phyloP scores from a whole-genome alignment of 2,329 filamentous ascomycete genomes.

The Canariomyces notabilis region DNA sequence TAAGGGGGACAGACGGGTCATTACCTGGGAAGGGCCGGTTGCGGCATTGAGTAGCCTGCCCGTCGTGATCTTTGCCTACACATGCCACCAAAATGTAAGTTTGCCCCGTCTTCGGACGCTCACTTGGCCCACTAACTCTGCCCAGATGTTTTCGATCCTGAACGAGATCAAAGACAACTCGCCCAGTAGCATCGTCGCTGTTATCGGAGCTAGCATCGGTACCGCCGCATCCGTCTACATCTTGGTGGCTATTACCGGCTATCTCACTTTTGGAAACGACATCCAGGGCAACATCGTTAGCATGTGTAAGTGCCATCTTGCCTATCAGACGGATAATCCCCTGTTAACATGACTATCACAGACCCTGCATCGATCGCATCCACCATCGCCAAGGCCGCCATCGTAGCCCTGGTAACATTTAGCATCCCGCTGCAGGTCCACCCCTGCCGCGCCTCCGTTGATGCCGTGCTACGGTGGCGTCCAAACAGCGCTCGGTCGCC shows the following conservation, averaged over 20 bases:
- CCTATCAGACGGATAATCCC: not conserved
- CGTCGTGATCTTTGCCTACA: slow-evolving; percentile 98
- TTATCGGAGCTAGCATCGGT: slow-evolving; percentile 80
- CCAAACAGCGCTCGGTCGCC: slow-evolving; percentile 39
- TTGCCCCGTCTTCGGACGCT: not conserved
- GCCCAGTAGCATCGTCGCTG: slow-evolving; percentile 67
- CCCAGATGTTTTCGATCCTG: slow-evolving; percentile 93
- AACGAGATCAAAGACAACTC: slow-evolving; percentile 90
- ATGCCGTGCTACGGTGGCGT: slow-evolving; percentile 91
- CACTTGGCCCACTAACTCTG: slow-evolving; percentile 25
- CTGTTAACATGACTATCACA: slow-evolving; percentile 28
- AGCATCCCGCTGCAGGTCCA: slow-evolving; percentile 94
- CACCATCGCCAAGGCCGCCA: slow-evolving; percentile 90
- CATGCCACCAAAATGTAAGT: slow-evolving; percentile 91
- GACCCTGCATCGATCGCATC: slow-evolving; percentile 71
- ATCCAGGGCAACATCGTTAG: slow-evolving; percentile 89
- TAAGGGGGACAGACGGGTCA: slow-evolving; percentile 65
- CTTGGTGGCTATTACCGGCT: slow-evolving; percentile 89
- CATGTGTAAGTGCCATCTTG: slow-evolving; percentile 62
- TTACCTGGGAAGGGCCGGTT: slow-evolving; percentile 75
- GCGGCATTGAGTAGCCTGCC: slow-evolving; percentile 80
- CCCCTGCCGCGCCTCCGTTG: slow-evolving; percentile 89
- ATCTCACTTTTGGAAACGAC: slow-evolving; percentile 88
- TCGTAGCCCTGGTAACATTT: slow-evolving; percentile 93
- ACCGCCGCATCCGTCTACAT: slow-evolving; percentile 83